phyloP scores from a whole-genome alignment of 208 protist genomes.

The Wallacemonas sp. region DNA sequence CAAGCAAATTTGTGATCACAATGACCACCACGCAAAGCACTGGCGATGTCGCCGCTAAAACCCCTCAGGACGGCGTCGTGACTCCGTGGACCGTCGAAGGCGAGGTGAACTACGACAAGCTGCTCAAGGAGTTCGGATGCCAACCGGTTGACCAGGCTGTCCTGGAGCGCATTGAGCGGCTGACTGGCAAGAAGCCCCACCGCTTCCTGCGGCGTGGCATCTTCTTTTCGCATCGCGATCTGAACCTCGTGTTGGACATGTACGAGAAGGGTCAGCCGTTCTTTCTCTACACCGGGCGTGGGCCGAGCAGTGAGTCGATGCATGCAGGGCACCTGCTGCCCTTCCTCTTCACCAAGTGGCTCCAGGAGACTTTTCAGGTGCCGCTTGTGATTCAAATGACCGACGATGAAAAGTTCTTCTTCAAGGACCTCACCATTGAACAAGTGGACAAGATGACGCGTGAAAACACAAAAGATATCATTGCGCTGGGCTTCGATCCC shows the following conservation, averaged over 20 bases:
- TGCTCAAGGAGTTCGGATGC: slow-evolving; percentile 92
- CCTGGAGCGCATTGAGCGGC: slow-evolving; percentile 83
- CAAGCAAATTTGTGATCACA: too few relatives aligned
- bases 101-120: slow-evolving; percentile 94
- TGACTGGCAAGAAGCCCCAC: slow-evolving; percentile 87
- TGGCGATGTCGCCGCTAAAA: too few relatives aligned
- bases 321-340: slow-evolving; percentile 99
- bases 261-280: slow-evolving; percentile 97
- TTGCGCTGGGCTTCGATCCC: slow-evolving; percentile 98
- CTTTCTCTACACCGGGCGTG: slow-evolving; percentile 99
- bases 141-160: slow-evolving; percentile 77
- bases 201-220: slow-evolving; percentile 92
- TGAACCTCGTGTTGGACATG: slow-evolving; percentile 96
- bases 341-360: slow-evolving; percentile 99
- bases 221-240: slow-evolving; percentile 99
- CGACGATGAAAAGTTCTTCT: slow-evolving; percentile 99
- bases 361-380: slow-evolving; percentile 99
- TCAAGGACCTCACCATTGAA: slow-evolving; percentile 96
- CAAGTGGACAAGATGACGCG: slow-evolving; percentile 90
- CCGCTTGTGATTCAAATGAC: slow-evolving; percentile 99
- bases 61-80: slow-evolving; percentile 51
- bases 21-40: not conserved
- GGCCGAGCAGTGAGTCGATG: slow-evolving; percentile 97
- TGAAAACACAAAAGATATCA: slow-evolving; percentile 99
- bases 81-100: slow-evolving; percentile 93